These are phyloP conservation scores for Pichia sp. DNA, from an alignment of 1,139 yeast genomes.

Conservation along the genomic window DNA sequence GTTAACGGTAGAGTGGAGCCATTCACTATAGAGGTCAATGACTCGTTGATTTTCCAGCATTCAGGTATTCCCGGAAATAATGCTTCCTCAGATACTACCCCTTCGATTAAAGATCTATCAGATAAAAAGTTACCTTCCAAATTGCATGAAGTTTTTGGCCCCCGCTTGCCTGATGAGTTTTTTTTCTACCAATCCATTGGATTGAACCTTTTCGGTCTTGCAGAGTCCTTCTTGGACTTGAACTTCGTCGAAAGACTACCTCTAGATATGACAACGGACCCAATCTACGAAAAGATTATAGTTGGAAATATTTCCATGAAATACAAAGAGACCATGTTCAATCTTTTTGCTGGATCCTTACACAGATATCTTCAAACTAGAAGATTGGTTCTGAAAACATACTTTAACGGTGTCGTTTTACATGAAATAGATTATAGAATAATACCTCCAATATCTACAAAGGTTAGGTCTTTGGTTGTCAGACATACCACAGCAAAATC, in stretches of 20 bases:
- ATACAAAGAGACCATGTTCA: conserved; percentile 56
- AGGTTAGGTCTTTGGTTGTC: conserved; percentile 21
- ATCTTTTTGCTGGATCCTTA: conserved; percentile 65
- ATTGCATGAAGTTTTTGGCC: conserved; percentile 77
- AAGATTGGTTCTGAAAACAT: conserved; percentile 52
- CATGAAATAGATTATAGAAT: conserved; percentile 51
- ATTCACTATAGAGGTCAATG: conserved; percentile 30
- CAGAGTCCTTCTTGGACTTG: conserved; percentile 68
- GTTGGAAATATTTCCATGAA: conserved; percentile 43
- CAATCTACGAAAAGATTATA: conserved; percentile 56
- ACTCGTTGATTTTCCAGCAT: conserved; percentile 18
- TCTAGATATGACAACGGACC: conserved; percentile 56
- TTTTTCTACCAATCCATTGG: conserved; percentile 82
- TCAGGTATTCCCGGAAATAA: background rate
- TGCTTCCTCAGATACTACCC: conserved; percentile 1
- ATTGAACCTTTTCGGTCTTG: conserved; percentile 57
- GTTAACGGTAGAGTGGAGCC: conserved; percentile 66
- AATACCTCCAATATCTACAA: conserved; percentile 18
- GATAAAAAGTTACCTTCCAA: conserved; percentile 57
- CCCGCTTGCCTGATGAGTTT: conserved; percentile 81
- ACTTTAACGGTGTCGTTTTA: conserved; percentile 50
- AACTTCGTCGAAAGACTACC: conserved; percentile 63
- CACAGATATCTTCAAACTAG: conserved; percentile 85
- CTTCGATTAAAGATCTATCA: conserved; percentile 10
- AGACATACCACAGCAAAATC: conserved; percentile 29